A percentile compares a stretch with the other conserved stretches of the same genome.
Evolutionary conservation across 2,329 filamentous ascomycete species (phyloP).

Genomic region (Stagonosporopsis cucurbitacearum): DNA sequence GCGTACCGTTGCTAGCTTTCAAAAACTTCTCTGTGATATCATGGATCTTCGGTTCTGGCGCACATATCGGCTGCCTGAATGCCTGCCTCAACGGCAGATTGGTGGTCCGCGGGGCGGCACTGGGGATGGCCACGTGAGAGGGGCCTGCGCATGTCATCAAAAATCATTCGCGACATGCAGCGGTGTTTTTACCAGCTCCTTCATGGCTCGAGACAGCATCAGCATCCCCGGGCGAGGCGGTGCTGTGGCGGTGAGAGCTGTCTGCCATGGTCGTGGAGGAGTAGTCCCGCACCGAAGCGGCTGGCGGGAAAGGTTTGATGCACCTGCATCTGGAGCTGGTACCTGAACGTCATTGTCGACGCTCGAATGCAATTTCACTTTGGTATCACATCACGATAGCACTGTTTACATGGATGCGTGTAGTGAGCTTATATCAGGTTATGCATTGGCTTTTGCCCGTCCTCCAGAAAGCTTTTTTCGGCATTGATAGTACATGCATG

Average conservation of each 20-base stretch:
- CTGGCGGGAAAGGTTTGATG: slow-evolving; percentile 28
- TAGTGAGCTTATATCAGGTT: slow-evolving; percentile 31
- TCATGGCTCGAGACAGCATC: slow-evolving; percentile 16
- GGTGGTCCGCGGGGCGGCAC: slow-evolving; percentile 22
- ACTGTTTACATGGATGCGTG: not conserved
- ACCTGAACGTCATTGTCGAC: slow-evolving; percentile 5
- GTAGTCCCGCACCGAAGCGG: slow-evolving; percentile 37
- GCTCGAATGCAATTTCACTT: slow-evolving; percentile 2
- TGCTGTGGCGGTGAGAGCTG: slow-evolving; percentile 33
- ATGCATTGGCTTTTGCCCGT: slow-evolving; percentile 37
- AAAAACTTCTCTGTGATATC: slow-evolving; percentile 65
- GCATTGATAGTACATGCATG: slow-evolving; percentile 49
- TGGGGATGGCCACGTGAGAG: slow-evolving; percentile 17
- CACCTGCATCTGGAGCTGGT: slow-evolving; percentile 10
- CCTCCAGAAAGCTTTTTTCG: slow-evolving; percentile 25
- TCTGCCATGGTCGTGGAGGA: slow-evolving; percentile 46
- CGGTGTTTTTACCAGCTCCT: slow-evolving; percentile 25
- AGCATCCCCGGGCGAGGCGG: slow-evolving; percentile 23
- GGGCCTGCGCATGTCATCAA: slow-evolving; percentile 17
- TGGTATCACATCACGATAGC: slow-evolving; percentile 17
- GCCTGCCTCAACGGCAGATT: slow-evolving; percentile 43
- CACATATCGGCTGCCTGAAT: slow-evolving; percentile 25
- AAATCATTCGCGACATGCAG: not conserved
- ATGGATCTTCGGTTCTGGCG: slow-evolving; percentile 49
- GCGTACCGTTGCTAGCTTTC: slow-evolving; percentile 58